phyloP scores from a whole-genome alignment of 192 early-diverging fungal genomes.

The Pilobolus umbonatus region DNA sequence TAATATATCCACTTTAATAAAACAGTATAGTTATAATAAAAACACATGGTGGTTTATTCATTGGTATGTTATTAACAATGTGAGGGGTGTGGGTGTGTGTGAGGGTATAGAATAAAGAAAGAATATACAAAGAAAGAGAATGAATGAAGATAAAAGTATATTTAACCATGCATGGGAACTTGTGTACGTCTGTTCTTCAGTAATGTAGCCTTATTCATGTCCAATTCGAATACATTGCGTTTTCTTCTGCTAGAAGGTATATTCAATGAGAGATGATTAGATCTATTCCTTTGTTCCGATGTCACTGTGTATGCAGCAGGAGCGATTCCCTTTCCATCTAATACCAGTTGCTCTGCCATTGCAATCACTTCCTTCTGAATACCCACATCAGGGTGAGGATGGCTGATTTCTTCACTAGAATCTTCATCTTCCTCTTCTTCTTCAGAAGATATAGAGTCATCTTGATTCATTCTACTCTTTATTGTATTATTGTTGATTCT shows the following conservation, averaged over 20 bases:
- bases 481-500: conserved; percentile 16
- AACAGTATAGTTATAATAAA: not conserved
- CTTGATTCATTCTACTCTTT: not conserved
- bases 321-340: conserved; percentile 16
- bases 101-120: not conserved
- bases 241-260: conserved; percentile 4
- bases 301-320: conserved; percentile 9
- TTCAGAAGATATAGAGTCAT: conserved; percentile 6
- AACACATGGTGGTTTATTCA: not conserved
- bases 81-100: not conserved
- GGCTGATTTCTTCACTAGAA: not conserved
- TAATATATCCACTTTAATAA: not conserved
- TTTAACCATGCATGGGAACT: not conserved
- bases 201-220: conserved; percentile 38
- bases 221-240: conserved; percentile 35
- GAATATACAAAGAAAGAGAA: not conserved
- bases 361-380: conserved; percentile 18
- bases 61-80: not conserved
- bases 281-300: not conserved
- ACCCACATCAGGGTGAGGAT: not conserved
- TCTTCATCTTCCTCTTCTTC: conserved; percentile 20
- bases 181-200: conserved; percentile 34
- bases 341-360: conserved; percentile 23
- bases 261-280: not conserved
- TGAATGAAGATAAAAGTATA: not conserved